Conservation (phyloP, 2,329 filamentous ascomycete species). For the Penicillium brasilianum region DNA sequence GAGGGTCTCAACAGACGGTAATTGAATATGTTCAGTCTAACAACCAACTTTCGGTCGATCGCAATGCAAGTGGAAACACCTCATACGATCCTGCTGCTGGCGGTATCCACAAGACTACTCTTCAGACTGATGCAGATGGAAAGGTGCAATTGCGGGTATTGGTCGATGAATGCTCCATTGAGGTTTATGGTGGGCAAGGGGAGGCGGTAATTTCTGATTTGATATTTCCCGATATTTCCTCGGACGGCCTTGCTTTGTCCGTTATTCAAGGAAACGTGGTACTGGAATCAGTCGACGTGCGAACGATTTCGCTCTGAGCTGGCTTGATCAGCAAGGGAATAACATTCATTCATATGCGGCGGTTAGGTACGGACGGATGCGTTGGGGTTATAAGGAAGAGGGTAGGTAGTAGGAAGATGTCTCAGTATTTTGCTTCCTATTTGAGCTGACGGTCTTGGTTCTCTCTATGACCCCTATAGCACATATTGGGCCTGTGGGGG, state of each 20-base stretch:
- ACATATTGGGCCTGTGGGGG: neutral
- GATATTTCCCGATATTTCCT: neutral
- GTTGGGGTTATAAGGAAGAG: no score
- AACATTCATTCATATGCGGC: neutral
- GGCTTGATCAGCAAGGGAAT: neutral
- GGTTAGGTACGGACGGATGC: no score
- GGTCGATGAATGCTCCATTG: neutral
- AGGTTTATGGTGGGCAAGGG: neutral
- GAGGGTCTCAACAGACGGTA: neutral
- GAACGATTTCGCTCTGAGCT: neutral
- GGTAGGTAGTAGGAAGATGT: neutral
- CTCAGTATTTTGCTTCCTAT: neutral
- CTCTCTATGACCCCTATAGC: neutral
- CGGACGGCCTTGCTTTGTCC: neutral
- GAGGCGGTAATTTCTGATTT: neutral
- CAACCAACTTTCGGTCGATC: neutral
- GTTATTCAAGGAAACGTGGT: neutral
- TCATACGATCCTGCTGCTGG: neutral
- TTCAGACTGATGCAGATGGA: neutral
- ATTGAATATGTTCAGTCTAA: neutral
- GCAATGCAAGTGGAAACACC: neutral
- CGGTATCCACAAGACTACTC: neutral
- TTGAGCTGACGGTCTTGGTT: neutral
- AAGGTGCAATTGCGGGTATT: neutral
- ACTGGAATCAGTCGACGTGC: neutral